Conservation (phyloP, 306 rosid species). For the Lagenaria siceraria region DNA sequence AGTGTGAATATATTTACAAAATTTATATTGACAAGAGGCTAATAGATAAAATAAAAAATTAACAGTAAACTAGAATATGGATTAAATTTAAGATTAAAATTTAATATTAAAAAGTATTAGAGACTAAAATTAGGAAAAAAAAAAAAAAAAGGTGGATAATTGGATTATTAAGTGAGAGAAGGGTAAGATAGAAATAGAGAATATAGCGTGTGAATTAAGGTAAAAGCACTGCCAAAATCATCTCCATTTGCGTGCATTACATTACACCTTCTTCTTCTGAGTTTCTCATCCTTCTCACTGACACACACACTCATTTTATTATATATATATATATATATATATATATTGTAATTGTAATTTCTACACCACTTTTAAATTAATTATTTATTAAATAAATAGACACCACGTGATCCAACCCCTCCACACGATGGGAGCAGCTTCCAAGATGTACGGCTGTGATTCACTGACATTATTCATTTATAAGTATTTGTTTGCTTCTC, state of each 20-base stretch:
- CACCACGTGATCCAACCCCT: neutral
- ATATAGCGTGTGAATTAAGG: neutral
- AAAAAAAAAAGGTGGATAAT: too few species aligned
- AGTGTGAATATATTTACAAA: too few species aligned
- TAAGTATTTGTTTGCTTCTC: neutral
- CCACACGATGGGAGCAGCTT: neutral
- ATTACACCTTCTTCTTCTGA: neutral
- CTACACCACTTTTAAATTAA: neutral
- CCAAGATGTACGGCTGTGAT: constrained; percentile 1
- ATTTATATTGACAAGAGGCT: too few species aligned
- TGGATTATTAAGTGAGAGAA: too few species aligned
- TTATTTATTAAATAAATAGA: neutral
- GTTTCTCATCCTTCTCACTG: neutral
- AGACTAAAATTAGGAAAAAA: too few species aligned
- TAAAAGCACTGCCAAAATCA: neutral
- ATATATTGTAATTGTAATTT: too few species aligned
- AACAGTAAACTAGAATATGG: too few species aligned
- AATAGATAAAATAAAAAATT: too few species aligned
- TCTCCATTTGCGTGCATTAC: neutral
- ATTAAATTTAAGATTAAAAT: too few species aligned
- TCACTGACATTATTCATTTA: neutral
- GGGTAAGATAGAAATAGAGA: too few species aligned
- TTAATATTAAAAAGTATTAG: too few species aligned
- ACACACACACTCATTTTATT: neutral
- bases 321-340: too few species aligned